These are phyloP conservation scores for Ascocoryne sarcoides DNA, from an alignment of 2,329 filamentous ascomycete genomes.

Conservation along the genomic window DNA sequence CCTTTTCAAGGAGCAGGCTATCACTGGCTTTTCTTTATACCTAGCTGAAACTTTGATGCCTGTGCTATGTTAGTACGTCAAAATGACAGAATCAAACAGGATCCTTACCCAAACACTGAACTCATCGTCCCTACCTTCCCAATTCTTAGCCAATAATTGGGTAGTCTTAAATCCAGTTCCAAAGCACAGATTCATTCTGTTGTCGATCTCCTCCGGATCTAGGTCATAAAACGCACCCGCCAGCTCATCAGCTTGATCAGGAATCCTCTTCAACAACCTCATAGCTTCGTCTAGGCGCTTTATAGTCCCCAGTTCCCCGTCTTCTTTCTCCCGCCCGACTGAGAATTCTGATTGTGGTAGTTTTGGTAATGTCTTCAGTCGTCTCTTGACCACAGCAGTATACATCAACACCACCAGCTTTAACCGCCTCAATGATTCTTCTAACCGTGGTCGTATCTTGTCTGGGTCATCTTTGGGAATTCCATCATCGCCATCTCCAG, in stretches of 20 bases:
- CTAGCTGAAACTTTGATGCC: conserved; percentile 24
- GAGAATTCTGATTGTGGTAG: conserved; percentile 34
- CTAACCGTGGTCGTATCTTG: conserved; percentile 55
- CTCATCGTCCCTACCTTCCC: conserved; percentile 61
- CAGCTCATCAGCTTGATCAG: conserved; percentile 61
- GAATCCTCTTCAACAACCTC: conserved; percentile 47
- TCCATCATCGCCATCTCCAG: conserved; percentile 61
- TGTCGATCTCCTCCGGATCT: conserved; percentile 49
- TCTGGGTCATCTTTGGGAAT: conserved; percentile 58
- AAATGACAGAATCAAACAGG: background rate
- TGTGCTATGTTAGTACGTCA: conserved; percentile 7
- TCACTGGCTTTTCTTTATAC: conserved; percentile 19
- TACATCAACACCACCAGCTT: conserved; percentile 62
- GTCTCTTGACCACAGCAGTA: conserved; percentile 59
- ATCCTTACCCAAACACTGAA: conserved; percentile 61
- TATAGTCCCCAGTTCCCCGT: conserved; percentile 15
- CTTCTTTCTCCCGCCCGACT: conserved; percentile 14
- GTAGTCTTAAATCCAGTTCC: conserved; percentile 48
- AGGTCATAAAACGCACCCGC: conserved; percentile 66
- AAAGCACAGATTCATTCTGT: conserved; percentile 50
- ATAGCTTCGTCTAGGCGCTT: conserved; percentile 48
- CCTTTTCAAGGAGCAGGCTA: background rate
- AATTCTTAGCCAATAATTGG: conserved; percentile 47
- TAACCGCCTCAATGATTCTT: conserved; percentile 53
- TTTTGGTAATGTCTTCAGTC: conserved; percentile 50